These are phyloP conservation scores for Hygrophila difformis DNA, from an alignment of 257 asterid species.

Conservation along the genomic window DNA sequence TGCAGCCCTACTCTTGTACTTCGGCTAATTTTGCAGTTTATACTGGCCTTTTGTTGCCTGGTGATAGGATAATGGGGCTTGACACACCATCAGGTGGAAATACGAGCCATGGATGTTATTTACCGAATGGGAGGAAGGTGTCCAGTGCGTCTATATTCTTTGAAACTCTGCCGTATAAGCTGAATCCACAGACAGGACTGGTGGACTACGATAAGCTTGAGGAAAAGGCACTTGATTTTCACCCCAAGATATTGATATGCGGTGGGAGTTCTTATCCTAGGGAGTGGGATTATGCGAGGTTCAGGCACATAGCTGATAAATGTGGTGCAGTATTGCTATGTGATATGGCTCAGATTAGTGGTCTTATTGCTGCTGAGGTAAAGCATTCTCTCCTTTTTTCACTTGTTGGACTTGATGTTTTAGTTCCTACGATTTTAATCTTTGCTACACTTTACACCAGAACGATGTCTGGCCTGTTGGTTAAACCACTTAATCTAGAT, in stretches of 20 bases:
- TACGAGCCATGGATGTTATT: constrained; percentile 91
- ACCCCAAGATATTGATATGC: constrained; percentile 92
- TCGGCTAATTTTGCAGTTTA: constrained; percentile 96
- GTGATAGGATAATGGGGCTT: constrained; percentile 97
- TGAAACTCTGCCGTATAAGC: constrained; percentile 87
- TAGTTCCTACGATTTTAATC: not conserved
- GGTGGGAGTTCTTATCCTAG: constrained; percentile 96
- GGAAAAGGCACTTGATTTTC: constrained; percentile 92
- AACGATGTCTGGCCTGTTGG: constrained; percentile 9
- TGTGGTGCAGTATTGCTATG: constrained; percentile 95
- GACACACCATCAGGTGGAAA: constrained; percentile 98
- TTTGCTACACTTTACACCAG: not conserved
- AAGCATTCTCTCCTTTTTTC: constrained; percentile 7
- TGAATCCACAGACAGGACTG: constrained; percentile 82
- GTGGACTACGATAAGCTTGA: constrained; percentile 91
- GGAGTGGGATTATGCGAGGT: constrained; percentile 92
- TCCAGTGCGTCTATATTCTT: constrained; percentile 94
- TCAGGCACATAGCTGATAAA: constrained; percentile 85
- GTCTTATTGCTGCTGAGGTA: constrained; percentile 97
- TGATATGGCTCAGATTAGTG: constrained; percentile 99
- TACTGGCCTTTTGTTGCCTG: constrained; percentile 80
- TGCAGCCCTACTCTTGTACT: constrained; percentile 91
- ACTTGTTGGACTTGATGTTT: not conserved
- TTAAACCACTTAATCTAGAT: not conserved
- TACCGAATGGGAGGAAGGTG: constrained; percentile 91